phyloP scores from a whole-genome alignment of 2,329 filamentous ascomycete genomes.

The Elsinoe batatas region DNA sequence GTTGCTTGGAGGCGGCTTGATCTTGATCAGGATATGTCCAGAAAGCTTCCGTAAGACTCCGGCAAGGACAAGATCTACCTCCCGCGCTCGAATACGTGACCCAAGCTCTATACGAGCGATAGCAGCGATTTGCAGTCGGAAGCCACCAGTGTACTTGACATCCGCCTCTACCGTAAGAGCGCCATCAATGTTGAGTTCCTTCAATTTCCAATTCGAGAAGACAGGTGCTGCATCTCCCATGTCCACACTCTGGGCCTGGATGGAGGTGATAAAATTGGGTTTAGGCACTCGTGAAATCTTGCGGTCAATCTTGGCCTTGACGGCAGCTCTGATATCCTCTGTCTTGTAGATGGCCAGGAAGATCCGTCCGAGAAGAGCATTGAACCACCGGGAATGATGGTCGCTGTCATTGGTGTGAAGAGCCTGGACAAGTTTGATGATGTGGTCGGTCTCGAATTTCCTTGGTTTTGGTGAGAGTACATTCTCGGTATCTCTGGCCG shows the following conservation, averaged over 20 bases:
- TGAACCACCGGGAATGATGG: slow-evolving; percentile 83
- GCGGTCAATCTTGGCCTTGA: slow-evolving; percentile 81
- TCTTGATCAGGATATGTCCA: slow-evolving; percentile 72
- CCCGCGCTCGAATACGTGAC: slow-evolving; percentile 74
- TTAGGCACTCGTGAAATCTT: slow-evolving; percentile 93
- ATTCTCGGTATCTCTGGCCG: slow-evolving; percentile 47
- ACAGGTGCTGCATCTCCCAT: slow-evolving; percentile 80
- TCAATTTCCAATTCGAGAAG: slow-evolving; percentile 78
- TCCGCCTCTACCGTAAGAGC: slow-evolving; percentile 82
- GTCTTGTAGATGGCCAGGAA: slow-evolving; percentile 87
- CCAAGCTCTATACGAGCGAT: slow-evolving; percentile 87
- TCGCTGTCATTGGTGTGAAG: slow-evolving; percentile 89
- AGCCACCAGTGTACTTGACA: slow-evolving; percentile 79
- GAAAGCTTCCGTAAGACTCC: slow-evolving; percentile 76
- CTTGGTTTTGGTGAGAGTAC: slow-evolving; percentile 53
- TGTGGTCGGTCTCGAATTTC: slow-evolving; percentile 72
- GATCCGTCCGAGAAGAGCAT: slow-evolving; percentile 77
- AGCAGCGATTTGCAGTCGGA: slow-evolving; percentile 82
- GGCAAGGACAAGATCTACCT: slow-evolving; percentile 81
- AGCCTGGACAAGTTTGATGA: slow-evolving; percentile 80
- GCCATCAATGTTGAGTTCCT: slow-evolving; percentile 82
- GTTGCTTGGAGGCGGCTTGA: slow-evolving; percentile 94
- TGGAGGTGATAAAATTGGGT: slow-evolving; percentile 76
- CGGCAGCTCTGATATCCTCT: slow-evolving; percentile 63
- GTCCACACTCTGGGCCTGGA: slow-evolving; percentile 73